Evolutionary conservation across 257 asterid genomes (phyloP), one percentile per base, ranked within the genome.

Genomic region (Parsonsia alboflavescens): DNA sequence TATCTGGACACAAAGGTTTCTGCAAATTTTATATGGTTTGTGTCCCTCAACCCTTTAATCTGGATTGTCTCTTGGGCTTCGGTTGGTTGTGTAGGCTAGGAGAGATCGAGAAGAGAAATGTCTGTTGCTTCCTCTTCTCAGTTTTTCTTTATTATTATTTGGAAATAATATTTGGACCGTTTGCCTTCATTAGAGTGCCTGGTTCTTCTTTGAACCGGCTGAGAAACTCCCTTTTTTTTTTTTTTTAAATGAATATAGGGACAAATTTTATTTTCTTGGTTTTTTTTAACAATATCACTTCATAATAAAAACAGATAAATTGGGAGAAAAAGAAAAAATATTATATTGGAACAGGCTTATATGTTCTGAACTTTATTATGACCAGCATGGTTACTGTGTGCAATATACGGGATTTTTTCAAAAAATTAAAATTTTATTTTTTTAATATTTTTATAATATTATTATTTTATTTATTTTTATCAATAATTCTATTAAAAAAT

Each of bases 71-170:
- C 12, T 11, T 15, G 66, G 57, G 33, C 24, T 41, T 33, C 17
- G 54, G n/a, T 10, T 73, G 78, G 80, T 52, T 80, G 73, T 56
- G 81, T 73, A 80, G 89, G 81, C 79, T 72, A 71, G 56, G 73
- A 74, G 75, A 82, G 83, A 84, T 86, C 91, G 91, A 85, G 80
- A 78, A 74, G 71, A 75, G 42, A 56, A 64, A 63, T 46, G n/a
- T 19, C 61, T 39, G 79, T 75, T 50, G 21, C 59, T 73, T 70
- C 53, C 42, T n/a, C 24, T 19, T n/a, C 45, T 71, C 28, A 64
- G 3, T 70, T 68, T 65, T 63, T 64, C 45, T 41, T 39, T 45
- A 46, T 64, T 49, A 26, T 66, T 39, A 45, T 72, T 65, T 58
- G 76, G 82, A 58, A 24, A 42, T 44, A 76, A 81, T 4, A 46